Percentiles rank a stretch among this genome's conserved stretches.
Conservation (phyloP, 805 yeast species). For the Starmerella stellata region DNA sequence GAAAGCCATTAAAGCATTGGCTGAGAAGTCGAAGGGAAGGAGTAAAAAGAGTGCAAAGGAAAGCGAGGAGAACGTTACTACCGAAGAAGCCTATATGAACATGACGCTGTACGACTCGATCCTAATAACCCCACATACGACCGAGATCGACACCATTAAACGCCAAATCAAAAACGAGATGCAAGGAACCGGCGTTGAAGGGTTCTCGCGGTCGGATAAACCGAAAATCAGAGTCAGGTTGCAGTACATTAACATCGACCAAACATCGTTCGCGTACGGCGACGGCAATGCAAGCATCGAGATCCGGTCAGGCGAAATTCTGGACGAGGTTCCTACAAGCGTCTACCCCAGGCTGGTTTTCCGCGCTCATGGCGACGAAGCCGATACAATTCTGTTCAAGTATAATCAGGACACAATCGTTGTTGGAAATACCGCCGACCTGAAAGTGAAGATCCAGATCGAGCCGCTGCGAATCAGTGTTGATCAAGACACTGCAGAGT, state of each 20-base stretch:
- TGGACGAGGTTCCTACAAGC: constrained; percentile 7
- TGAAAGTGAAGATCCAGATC: constrained; percentile 20
- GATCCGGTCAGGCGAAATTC: constrained; percentile 5
- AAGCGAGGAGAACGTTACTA: constrained; percentile 1
- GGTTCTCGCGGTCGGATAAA: background rate
- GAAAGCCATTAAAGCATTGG: constrained; percentile 47
- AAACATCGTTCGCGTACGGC: background rate
- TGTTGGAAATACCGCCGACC: constrained; percentile 4
- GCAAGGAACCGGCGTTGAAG: background rate
- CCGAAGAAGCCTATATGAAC: constrained; percentile 26
- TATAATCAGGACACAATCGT: constrained; percentile 2
- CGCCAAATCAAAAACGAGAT: constrained; percentile 1
- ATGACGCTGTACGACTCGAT: constrained; percentile 66
- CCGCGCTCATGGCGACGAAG: background rate
- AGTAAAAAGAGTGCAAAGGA: constrained; percentile 15
- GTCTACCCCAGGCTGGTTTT: constrained; percentile 3
- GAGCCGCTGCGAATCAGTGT: constrained; percentile 68
- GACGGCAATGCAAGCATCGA: background rate
- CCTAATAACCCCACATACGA: constrained; percentile 27
- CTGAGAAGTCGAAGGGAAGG: constrained; percentile 20
- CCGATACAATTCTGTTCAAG: background rate
- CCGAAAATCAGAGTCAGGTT: background rate
- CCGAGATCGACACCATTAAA: background rate
- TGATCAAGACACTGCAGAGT: constrained; percentile 87
- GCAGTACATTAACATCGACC: background rate